These are phyloP conservation scores for Cornus controversa DNA, from an alignment of 148 eudicot species.

Conservation along the genomic window DNA sequence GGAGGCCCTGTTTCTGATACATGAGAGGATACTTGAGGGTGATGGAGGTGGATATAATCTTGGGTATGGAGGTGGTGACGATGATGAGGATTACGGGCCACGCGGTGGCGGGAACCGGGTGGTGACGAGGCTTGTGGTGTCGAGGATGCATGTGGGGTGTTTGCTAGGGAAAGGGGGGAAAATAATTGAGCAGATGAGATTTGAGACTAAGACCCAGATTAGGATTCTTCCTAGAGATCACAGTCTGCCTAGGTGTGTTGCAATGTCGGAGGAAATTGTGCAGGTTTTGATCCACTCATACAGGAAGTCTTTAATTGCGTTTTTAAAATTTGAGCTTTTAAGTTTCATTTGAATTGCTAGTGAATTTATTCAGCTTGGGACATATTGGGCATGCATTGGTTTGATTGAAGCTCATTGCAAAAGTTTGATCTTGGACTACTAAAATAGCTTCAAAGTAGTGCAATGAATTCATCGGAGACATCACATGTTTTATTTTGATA, in stretches of 20 bases:
- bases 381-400: not conserved
- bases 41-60: constrained; percentile 30
- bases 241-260: constrained; percentile 82
- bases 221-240: constrained; percentile 92
- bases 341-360: not conserved
- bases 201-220: constrained; percentile 94
- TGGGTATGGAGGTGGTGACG: constrained; percentile 39
- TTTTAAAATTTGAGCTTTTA: not conserved
- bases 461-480: not conserved
- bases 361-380: not conserved
- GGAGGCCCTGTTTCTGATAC: constrained; percentile 83
- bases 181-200: constrained; percentile 97
- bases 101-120: constrained; percentile 48
- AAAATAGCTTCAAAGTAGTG: not conserved
- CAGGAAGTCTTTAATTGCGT: not conserved
- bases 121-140: constrained; percentile 93
- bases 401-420: not conserved
- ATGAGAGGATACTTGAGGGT: constrained; percentile 90
- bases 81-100: constrained; percentile 42
- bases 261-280: constrained; percentile 95
- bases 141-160: constrained; percentile 90
- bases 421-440: constrained; percentile 1
- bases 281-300: constrained; percentile 58
- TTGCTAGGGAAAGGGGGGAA: constrained; percentile 97
- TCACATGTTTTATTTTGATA: not conserved